phyloP scores from a whole-genome alignment of 2,329 filamentous ascomycete genomes.

The Ceratocystiopsis minuta region DNA sequence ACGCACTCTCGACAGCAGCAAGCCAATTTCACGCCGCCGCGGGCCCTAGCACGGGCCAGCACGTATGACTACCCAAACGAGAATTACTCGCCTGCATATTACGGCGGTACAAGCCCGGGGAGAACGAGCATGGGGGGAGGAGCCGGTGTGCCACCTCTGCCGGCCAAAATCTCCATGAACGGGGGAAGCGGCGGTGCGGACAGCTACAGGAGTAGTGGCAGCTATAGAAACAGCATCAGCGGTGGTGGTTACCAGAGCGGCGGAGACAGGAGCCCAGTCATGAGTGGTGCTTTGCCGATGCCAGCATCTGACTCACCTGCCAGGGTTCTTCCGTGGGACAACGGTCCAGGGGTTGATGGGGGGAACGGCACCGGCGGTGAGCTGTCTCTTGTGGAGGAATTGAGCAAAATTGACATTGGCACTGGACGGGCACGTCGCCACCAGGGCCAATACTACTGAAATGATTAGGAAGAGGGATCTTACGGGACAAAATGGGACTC shows the following conservation, averaged over 20 bases:
- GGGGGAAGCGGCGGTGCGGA: not conserved
- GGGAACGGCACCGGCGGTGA: conserved; percentile 26
- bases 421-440: conserved; percentile 36
- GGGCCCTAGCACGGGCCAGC: conserved; percentile 25
- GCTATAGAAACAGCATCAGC: conserved; percentile 1
- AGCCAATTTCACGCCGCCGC: conserved; percentile 28
- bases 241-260: not conserved
- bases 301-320: not conserved
- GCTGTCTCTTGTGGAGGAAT: conserved; percentile 50
- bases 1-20: conserved; percentile 30
- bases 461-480: not conserved
- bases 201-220: conserved; percentile 1
- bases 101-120: conserved; percentile 15
- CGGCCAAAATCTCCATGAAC: conserved; percentile 48
- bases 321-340: not conserved
- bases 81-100: conserved; percentile 25
- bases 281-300: conserved; percentile 14
- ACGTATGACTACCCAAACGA: conserved; percentile 37
- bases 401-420: conserved; percentile 51
- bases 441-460: conserved; percentile 5
- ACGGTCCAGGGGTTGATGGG: conserved; percentile 7
- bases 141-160: conserved; percentile 21
- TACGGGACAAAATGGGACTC: no score
- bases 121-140: not conserved
- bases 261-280: conserved; percentile 12